Base-by-base conservation (phyloP, 306 rosid genomes). In the Luffa aegyptiaca region DNA sequence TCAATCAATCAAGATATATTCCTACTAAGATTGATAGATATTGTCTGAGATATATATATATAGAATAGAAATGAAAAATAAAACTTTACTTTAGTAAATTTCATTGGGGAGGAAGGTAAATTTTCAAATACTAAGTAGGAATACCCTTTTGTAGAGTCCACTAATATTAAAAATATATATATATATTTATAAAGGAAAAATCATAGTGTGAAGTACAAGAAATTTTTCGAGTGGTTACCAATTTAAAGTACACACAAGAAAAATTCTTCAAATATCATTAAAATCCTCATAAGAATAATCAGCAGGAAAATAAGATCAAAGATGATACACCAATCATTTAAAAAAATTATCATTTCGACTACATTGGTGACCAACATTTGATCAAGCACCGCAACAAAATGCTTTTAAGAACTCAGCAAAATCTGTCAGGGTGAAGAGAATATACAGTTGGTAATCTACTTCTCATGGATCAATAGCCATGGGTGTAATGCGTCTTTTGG, bases 401-500 rank as follows among this genome's bases (percentile, higher is more conserved):
- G 63, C 45, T 51, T 37, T 7, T 72, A 33, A 74, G 10, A 74
- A 51, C 42, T 74, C 17, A 51, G 46, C 77, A 51, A 51, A 74
- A 51, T 74, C 56, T 45, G 63, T 74, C 44, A 55, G 14, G 46
- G 8, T 51, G 63, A 33, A 74, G 14, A 80, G 65, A 75, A 75
- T 83, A 57, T 79, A 81, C 82, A 84, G 51, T 42, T 52, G 78
- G 31, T 13, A 42, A 63, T 18, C 68, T 55, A 42, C 66, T 62
- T 77, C 31, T 82, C 72, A 83, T 0, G 88, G 85, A 69, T 83
- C 90, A 75, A 89, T 85, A 14, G 83, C 86, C 77, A 89, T 83
- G 53, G 87, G 92, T 8, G 88, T 86, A 62, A 89, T 89, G 61
- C 90, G 87, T 82, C 87, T 83, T 82, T 85, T 89, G 18, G 85